A percentile compares a stretch with the other conserved stretches of the same genome.
phyloP scores from a whole-genome alignment of 441 rosid species.

The Mallotus japonicus region DNA sequence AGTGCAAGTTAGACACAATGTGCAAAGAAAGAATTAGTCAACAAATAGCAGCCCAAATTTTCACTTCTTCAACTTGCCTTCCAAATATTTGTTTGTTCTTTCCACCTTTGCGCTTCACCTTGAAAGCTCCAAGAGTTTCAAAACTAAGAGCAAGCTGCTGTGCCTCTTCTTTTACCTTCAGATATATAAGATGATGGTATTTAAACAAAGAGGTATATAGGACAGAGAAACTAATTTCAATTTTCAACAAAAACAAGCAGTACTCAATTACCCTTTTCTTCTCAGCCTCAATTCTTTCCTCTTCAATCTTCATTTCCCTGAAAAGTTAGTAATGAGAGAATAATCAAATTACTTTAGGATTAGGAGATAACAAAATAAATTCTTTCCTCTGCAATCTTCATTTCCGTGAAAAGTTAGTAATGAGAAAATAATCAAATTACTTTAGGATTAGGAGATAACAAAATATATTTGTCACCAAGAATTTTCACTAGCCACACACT shows the following conservation, averaged over 20 bases:
- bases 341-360: neutral
- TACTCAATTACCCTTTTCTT: constrained; percentile 66
- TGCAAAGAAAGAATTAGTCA: neutral
- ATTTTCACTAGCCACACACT: neutral
- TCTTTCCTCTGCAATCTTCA: constrained; percentile 74
- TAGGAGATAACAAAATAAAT: no score
- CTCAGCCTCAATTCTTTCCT: constrained; percentile 86
- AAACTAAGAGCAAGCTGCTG: constrained; percentile 68
- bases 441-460: neutral
- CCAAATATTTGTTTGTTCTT: constrained; percentile 86
- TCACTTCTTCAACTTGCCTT: constrained; percentile 45
- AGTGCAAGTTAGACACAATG: constrained; percentile 17
- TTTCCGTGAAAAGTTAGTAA: constrained; percentile 47
- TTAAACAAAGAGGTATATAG: neutral
- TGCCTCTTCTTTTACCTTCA: constrained; percentile 92
- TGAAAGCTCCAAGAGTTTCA: constrained; percentile 87
- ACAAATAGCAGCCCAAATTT: constrained; percentile 1
- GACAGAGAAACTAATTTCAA: neutral
- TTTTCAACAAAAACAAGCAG: constrained; percentile 7
- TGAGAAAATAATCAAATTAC: neutral
- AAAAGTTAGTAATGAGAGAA: neutral
- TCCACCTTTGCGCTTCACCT: constrained; percentile 92
- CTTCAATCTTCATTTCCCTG: constrained; percentile 83
- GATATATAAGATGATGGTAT: constrained; percentile 14
- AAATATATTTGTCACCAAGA: neutral